These are phyloP conservation scores for Alternaria burnsii DNA, from an alignment of 2,329 filamentous ascomycete species.

Conservation along the genomic window DNA sequence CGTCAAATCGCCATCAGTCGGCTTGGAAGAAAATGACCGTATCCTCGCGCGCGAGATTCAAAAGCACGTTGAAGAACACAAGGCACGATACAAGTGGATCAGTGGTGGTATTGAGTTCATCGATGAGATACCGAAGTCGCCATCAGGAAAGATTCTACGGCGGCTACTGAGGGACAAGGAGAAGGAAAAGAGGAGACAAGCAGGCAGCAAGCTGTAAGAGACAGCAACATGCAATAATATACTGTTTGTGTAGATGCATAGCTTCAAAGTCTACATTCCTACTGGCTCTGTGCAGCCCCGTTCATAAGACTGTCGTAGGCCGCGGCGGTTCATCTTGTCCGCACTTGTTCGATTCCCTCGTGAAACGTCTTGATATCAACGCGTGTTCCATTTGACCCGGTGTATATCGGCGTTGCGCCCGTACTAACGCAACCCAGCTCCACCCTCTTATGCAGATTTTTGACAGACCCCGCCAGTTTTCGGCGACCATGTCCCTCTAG, in stretches of 20 bases:
- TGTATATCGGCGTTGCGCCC: not conserved
- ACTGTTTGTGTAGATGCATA: no score
- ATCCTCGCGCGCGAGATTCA: slow-evolving; percentile 60
- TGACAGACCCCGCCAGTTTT: not conserved
- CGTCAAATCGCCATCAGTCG: slow-evolving; percentile 64
- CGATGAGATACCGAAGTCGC: slow-evolving; percentile 65
- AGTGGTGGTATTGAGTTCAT: slow-evolving; percentile 65
- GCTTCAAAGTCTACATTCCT: no score
- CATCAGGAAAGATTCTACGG: slow-evolving; percentile 69
- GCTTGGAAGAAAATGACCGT: slow-evolving; percentile 62
- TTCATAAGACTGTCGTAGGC: no score
- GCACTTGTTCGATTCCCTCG: no score
- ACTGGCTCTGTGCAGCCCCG: no score
- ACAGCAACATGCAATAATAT: slow-evolving; percentile 21
- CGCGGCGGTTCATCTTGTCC: no score
- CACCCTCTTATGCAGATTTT: not conserved
- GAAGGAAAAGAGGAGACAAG: slow-evolving; percentile 70
- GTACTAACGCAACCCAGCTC: not conserved
- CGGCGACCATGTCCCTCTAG: rapidly evolving
- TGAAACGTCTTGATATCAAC: no score
- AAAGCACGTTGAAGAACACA: slow-evolving; percentile 68
- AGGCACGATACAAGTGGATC: slow-evolving; percentile 69
- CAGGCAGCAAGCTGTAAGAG: slow-evolving; percentile 71
- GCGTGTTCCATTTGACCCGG: not conserved
- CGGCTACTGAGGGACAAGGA: slow-evolving; percentile 77